A percentile compares a stretch with the other conserved stretches of the same genome.
Conservation (phyloP, 257 asterid genomes). For the Rehmannia glutinosa region DNA sequence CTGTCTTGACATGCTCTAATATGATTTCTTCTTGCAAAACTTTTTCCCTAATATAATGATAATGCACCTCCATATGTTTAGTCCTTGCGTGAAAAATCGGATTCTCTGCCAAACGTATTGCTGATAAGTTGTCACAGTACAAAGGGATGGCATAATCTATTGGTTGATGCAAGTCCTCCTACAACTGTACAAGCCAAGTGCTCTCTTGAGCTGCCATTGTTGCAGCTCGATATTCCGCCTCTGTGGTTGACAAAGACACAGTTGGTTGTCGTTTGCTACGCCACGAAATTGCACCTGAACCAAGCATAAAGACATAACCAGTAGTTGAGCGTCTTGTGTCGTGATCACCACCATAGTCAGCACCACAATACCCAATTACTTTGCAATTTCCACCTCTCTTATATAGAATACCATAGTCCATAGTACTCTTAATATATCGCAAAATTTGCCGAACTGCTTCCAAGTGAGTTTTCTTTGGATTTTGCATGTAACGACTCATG, state of each 20-base stretch:
- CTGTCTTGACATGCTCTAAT: neutral
- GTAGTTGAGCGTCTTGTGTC: neutral
- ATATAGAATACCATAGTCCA: neutral
- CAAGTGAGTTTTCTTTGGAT: conserved; percentile 9
- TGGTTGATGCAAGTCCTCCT: neutral
- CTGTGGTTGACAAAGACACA: neutral
- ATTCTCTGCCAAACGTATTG: neutral
- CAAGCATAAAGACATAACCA: neutral
- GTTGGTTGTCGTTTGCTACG: neutral
- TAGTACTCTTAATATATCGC: neutral
- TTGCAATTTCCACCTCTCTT: neutral
- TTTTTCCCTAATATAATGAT: neutral
- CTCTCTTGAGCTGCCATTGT: neutral
- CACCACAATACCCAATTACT: neutral
- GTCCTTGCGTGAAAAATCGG: neutral
- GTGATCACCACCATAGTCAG: neutral
- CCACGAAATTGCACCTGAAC: neutral
- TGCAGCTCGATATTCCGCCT: neutral
- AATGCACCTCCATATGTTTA: neutral
- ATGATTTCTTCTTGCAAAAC: neutral
- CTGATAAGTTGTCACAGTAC: neutral
- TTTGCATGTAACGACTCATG: conserved; percentile 11
- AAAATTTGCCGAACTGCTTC: neutral
- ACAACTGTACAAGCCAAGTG: neutral
- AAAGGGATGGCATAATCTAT: neutral